Conservation (phyloP, 257 asterid species). For the Petunia axillaris region DNA sequence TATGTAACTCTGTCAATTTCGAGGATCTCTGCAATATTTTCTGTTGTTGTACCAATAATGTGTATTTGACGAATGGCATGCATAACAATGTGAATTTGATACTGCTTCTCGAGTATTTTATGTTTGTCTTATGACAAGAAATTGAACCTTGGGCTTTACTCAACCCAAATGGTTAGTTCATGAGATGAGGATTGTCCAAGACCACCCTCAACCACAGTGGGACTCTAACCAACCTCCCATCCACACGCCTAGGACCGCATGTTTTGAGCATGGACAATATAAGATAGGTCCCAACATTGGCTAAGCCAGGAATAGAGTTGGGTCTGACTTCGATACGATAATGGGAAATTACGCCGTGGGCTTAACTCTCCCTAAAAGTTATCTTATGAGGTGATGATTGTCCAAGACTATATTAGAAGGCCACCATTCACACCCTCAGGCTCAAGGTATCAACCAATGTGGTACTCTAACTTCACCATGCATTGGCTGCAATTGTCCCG, state of each 20-base stretch:
- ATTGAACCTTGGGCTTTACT: constrained; percentile 4
- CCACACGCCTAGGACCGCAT: not conserved
- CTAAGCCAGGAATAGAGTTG: not conserved
- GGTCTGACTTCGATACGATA: not conserved
- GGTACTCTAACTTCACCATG: not conserved
- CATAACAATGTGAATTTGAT: constrained; percentile 5
- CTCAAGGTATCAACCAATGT: not conserved
- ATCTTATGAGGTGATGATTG: not conserved
- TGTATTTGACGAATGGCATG: not conserved
- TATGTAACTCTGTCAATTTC: constrained; percentile 5
- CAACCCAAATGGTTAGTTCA: constrained; percentile 11
- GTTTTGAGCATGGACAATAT: not conserved
- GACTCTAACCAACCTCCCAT: not conserved
- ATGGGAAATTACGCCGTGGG: not conserved
- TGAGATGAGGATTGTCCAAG: not conserved
- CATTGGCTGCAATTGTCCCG: not conserved
- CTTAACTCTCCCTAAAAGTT: constrained; percentile 1
- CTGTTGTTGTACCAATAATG: not conserved
- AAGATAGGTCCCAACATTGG: not conserved
- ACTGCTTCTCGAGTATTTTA: not conserved
- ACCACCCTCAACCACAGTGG: constrained; percentile 3
- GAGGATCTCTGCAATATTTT: not conserved
- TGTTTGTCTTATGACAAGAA: not conserved
- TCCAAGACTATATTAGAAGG: not conserved
- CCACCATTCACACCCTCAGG: not conserved